Conservation (phyloP, 495 filamentous ascomycete species). For the Podospora sp. region DNA sequence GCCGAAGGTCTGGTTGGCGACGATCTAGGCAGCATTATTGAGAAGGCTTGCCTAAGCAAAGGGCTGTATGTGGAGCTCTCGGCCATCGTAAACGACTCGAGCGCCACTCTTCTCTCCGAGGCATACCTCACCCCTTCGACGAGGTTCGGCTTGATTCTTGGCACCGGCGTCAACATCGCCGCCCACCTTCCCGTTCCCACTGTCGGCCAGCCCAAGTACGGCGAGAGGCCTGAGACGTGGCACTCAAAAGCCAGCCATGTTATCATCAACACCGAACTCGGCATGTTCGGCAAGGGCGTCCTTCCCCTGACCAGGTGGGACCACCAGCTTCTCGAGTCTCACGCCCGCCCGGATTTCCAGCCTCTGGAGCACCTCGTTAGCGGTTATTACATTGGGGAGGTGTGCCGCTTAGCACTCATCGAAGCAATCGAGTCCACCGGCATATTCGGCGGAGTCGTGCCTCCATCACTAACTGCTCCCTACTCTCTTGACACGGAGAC, state of each 20-base stretch:
- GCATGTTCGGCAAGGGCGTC: slow-evolving; percentile 74
- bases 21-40: slow-evolving; percentile 56
- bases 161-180: slow-evolving; percentile 60
- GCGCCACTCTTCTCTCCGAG: slow-evolving; percentile 76
- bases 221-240: slow-evolving; percentile 56
- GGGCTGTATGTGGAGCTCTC: slow-evolving; percentile 63
- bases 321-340: slow-evolving; percentile 58
- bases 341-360: slow-evolving; percentile 78
- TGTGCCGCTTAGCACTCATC: slow-evolving; percentile 68
- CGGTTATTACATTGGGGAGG: slow-evolving; percentile 82
- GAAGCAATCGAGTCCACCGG: slow-evolving; percentile 61
- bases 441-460: slow-evolving; percentile 59
- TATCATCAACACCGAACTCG: slow-evolving; percentile 85
- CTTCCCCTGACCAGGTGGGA: slow-evolving; percentile 78
- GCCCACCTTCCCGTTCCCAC: slow-evolving; percentile 57
- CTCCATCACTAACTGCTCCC: slow-evolving; percentile 50
- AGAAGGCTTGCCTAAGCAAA: slow-evolving; percentile 47
- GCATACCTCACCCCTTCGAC: slow-evolving; percentile 72
- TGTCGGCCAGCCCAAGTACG: slow-evolving; percentile 53
- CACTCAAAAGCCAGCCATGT: slow-evolving; percentile 56
- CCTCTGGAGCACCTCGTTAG: slow-evolving; percentile 82
- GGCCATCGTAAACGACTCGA: slow-evolving; percentile 84
- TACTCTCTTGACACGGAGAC: slow-evolving; percentile 66
- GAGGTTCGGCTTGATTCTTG: slow-evolving; percentile 57
- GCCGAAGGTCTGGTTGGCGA: slow-evolving; percentile 53